Base-by-base conservation (phyloP, 2,329 filamentous ascomycete species). In the Botrytis deweyae region DNA sequence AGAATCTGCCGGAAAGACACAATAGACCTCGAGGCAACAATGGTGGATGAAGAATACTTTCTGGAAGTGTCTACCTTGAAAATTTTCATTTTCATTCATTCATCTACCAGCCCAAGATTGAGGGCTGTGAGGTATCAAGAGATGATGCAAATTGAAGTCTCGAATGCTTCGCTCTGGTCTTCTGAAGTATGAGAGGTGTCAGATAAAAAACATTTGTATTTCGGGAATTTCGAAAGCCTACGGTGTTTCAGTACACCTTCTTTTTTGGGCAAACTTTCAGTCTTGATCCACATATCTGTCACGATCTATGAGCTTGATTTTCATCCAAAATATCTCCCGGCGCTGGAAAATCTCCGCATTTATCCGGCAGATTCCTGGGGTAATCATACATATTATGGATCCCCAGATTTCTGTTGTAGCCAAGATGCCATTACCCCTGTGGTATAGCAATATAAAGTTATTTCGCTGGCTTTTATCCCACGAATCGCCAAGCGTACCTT, bases 401-500 rank as follows among this genome's bases (percentile, higher is more conserved):
- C 65, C 25, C 46, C 36, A 40, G 46, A 55, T 55, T 29, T 55
- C 38, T 46, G 9, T 22, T 55, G 46, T 68, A 20, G 65, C 65
- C 46, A 29, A 68, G 65, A 14, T 25, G 33, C 5, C 25, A 40
- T 38, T 18, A 38, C 22, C 64, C 64, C 44, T 67, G 64, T n/a
- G 59, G 59, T n/a, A 63, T 14, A 40, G 36, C 44, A 66, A 36
- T 52, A 67, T 67, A 46, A n/a, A 66, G 25, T 52, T 67, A 4
- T 38, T 67, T 36, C 65, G 46, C 33, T 29, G 25, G 25, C 33
- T 25, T 40, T 68, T 68, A 40, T 71, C 58, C 69, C 69, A 71
- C 69, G 69, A 71, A 71, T 71, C 42, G 25, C 69, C 42, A 49
- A 46, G 20, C 58, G 68, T 33, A 49, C 44, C 69, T 64, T 64